Conservation (phyloP, 2,329 filamentous ascomycete genomes). For the Hortaea sp. region DNA sequence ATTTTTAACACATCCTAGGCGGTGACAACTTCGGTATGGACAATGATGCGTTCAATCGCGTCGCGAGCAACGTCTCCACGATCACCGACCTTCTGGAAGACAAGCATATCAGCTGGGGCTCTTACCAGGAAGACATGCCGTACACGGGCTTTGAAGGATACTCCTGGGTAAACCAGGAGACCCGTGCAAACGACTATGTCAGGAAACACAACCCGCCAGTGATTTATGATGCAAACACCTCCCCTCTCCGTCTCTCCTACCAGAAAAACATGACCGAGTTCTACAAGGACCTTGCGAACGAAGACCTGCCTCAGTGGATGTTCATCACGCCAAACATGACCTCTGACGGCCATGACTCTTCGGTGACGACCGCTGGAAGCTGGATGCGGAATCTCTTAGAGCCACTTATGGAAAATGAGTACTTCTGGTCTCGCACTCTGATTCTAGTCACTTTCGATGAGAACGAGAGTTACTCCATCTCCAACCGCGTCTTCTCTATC, state of each 20-base stretch:
- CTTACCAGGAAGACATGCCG: constrained; percentile 71
- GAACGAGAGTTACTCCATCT: constrained; percentile 55
- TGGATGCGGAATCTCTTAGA: constrained; percentile 61
- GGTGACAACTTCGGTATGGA: constrained; percentile 28
- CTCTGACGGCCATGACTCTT: constrained; percentile 65
- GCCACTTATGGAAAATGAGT: constrained; percentile 56
- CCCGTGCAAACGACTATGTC: constrained; percentile 63
- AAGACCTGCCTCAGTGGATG: constrained; percentile 60
- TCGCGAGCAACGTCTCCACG: constrained; percentile 30
- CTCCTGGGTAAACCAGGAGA: constrained; percentile 54
- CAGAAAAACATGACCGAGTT: constrained; percentile 69
- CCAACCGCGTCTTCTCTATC: constrained; percentile 61
- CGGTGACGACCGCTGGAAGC: constrained; percentile 55
- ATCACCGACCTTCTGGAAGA: constrained; percentile 35
- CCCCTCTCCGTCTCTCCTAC: constrained; percentile 49
- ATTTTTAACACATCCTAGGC: constrained; percentile 50
- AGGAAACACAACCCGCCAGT: constrained; percentile 66
- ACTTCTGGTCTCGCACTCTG: constrained; percentile 68
- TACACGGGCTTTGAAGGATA: constrained; percentile 61
- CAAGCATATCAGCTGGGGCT: constrained; percentile 37
- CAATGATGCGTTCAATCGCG: constrained; percentile 52
- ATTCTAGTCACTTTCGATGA: constrained; percentile 73
- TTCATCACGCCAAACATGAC: constrained; percentile 58
- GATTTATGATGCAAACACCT: constrained; percentile 54
- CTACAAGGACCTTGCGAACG: constrained; percentile 52